These are phyloP conservation scores for Aspergillus caelatus DNA, from an alignment of 2,329 filamentous ascomycete genomes.

Conservation along the genomic window DNA sequence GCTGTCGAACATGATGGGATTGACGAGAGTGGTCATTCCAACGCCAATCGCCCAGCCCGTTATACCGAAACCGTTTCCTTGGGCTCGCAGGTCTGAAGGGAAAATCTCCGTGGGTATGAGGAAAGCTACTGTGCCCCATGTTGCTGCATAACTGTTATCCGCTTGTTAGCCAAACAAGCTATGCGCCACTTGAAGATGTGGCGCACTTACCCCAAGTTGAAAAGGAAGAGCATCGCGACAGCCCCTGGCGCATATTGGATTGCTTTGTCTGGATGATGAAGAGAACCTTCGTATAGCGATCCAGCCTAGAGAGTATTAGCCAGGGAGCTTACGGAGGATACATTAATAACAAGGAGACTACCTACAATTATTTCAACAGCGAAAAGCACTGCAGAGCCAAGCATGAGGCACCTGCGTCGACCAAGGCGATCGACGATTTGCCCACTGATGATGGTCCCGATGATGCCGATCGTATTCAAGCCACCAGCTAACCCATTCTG, in stretches of 20 bases:
- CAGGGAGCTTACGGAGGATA: too few relatives aligned
- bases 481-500: slow-evolving; percentile 54
- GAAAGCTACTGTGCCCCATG: slow-evolving; percentile 57
- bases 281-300: slow-evolving; percentile 48
- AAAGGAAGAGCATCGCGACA: slow-evolving; percentile 52
- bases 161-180: not conserved
- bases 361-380: slow-evolving; percentile 46
- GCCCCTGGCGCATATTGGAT: slow-evolving; percentile 48
- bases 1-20: slow-evolving; percentile 54
- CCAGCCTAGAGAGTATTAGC: slow-evolving; percentile 32
- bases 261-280: slow-evolving; percentile 38
- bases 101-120: slow-evolving; percentile 60
- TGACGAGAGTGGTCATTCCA: slow-evolving; percentile 58
- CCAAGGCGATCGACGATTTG: slow-evolving; percentile 56
- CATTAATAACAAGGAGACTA: not conserved
- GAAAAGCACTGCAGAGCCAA: slow-evolving; percentile 43
- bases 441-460: slow-evolving; percentile 55
- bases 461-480: slow-evolving; percentile 55
- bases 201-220: slow-evolving; percentile 29
- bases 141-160: slow-evolving; percentile 47
- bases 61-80: slow-evolving; percentile 62
- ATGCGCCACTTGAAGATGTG: not conserved
- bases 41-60: slow-evolving; percentile 62
- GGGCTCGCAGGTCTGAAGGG: slow-evolving; percentile 58
- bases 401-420: slow-evolving; percentile 46